Evolutionary conservation across 805 yeast species (phyloP), one percentile per base, ranked within the genome.

Genomic region (Torulaspora gathmanii): DNA sequence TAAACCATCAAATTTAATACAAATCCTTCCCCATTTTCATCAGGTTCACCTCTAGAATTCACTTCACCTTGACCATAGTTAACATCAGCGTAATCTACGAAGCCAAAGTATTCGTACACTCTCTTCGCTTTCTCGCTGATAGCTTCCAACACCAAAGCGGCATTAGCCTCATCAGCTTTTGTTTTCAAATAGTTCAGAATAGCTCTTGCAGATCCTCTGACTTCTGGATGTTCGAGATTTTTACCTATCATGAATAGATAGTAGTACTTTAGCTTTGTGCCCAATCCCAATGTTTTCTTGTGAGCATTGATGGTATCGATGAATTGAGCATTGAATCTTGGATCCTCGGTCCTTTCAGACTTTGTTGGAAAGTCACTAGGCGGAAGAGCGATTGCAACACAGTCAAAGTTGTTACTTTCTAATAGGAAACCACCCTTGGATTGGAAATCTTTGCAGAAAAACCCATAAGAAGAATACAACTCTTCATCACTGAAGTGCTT

Each of bases 101-200:
- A 65, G 5, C 69, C 70, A 40, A 63, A 64, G 35, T 64, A 62
- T 48, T 64, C 68, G 37, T 65, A 65, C 17, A 65, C 67, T 9
- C 53, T 45, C 33, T 47, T 64, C 13, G 69, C 67, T 35, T 58
- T 58, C 23, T 61, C 65, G 26, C 53, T 48, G 31, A 65, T 65
- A 11, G 67, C 66, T 43, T 65, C 70, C 27, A 65, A 47, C n/a
- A 62, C 63, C 23, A 65, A 49, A 7, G 70, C 68, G 35, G 55
- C 51, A 25, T 56, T 53, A 17, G 55, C 61, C 7, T 42, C 41
- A 36, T 65, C 68, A 1, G 70, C 68, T 39, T 54, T 54, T 15
- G 43, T 39, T 36, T 57, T 62, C 48, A 58, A 62, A 13, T 54
- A 45, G 13, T 59, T 55, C 37, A 65, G 55, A 30, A 65, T 58